These are phyloP conservation scores for Suillus hirtellus DNA, from an alignment of 768 basidiomycete species.

Conservation along the genomic window DNA sequence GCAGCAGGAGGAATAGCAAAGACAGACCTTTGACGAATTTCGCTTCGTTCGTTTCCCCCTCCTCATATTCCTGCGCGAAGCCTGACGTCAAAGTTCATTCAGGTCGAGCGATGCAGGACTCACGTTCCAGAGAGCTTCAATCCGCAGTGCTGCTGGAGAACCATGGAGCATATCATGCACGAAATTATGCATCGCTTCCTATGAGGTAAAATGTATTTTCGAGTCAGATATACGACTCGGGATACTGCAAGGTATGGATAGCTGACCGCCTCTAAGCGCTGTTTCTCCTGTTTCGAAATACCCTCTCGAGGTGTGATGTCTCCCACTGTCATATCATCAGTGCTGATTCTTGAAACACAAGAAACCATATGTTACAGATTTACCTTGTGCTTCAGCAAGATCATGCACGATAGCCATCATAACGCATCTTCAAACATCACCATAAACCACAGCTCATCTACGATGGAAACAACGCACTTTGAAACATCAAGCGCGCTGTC, in stretches of 20 bases:
- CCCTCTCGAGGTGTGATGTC: constrained; percentile 92
- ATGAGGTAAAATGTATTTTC: constrained; percentile 11
- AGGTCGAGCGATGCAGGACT: constrained; percentile 13
- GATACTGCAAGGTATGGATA: not conserved
- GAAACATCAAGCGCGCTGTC: constrained; percentile 70
- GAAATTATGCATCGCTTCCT: constrained; percentile 92
- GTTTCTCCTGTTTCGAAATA: constrained; percentile 80
- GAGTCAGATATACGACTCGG: constrained; percentile 8
- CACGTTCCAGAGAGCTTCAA: constrained; percentile 73
- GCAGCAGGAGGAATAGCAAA: not conserved
- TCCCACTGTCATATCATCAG: constrained; percentile 55
- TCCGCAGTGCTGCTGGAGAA: constrained; percentile 64
- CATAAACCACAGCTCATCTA: not conserved
- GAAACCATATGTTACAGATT: too few species aligned
- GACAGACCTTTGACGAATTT: constrained; percentile 81
- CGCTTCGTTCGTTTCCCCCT: constrained; percentile 68
- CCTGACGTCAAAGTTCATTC: not conserved
- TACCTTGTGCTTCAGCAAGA: constrained; percentile 94
- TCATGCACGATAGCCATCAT: constrained; percentile 95
- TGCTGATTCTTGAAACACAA: not conserved
- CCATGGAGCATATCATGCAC: constrained; percentile 86
- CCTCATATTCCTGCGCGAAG: constrained; percentile 78
- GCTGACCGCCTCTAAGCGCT: constrained; percentile 66
- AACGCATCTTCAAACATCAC: constrained; percentile 55
- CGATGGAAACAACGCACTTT: constrained; percentile 51